A percentile compares a stretch with the other conserved stretches of the same genome.
phyloP scores from a whole-genome alignment of 2,329 filamentous ascomycete species.

The Verticillium albo-atrum region DNA sequence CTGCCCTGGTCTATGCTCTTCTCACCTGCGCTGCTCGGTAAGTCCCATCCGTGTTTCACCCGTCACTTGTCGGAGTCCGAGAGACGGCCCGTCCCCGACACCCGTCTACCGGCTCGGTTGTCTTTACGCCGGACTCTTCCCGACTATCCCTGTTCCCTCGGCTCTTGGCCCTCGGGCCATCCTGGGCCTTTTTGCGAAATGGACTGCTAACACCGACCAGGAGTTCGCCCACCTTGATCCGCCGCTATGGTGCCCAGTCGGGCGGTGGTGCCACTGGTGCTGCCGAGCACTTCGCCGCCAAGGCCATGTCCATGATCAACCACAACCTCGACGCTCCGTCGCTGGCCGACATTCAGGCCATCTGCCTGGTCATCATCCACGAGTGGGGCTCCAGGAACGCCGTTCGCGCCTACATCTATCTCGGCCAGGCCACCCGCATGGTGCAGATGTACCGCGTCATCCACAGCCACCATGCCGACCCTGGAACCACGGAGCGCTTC shows the following conservation, averaged over 20 bases:
- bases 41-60: constrained; percentile 18
- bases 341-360: constrained; percentile 56
- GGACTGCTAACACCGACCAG: constrained; percentile 23
- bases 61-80: neutral
- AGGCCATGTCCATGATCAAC: constrained; percentile 53
- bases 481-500: constrained; percentile 51
- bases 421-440: constrained; percentile 60
- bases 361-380: constrained; percentile 57
- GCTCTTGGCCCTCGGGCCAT: neutral
- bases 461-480: constrained; percentile 45
- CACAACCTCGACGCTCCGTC: constrained; percentile 55
- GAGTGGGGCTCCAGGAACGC: constrained; percentile 60
- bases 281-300: constrained; percentile 55
- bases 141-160: constrained; percentile 8
- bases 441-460: constrained; percentile 60
- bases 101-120: neutral
- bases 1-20: constrained; percentile 53
- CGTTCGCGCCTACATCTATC: constrained; percentile 58
- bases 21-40: constrained; percentile 55
- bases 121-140: constrained; percentile 8
- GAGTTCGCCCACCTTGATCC: constrained; percentile 51
- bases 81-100: neutral
- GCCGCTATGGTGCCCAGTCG: constrained; percentile 51
- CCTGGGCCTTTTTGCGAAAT: neutral
- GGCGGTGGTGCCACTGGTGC: constrained; percentile 39